A percentile compares a stretch with the other conserved stretches of the same genome.
Conservation (phyloP, 768 basidiomycete species). For the Filobasidium wieringae region DNA sequence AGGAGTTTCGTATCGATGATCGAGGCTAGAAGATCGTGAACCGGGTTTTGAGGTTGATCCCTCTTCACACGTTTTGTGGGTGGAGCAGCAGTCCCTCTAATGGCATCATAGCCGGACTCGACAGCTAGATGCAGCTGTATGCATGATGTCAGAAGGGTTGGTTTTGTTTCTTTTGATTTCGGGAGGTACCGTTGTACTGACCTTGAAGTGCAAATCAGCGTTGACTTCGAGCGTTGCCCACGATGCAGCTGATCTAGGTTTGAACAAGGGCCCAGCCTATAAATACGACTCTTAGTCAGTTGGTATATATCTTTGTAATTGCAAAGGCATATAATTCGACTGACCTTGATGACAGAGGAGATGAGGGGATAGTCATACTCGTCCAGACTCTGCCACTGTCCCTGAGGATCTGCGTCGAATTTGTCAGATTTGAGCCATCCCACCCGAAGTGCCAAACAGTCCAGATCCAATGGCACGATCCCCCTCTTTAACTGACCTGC, state of each 20-base stretch:
- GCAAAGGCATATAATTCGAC: no score
- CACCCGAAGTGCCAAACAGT: not conserved
- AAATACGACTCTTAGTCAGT: no score
- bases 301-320: no score
- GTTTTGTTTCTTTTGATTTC: no score
- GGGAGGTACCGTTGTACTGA: slow-evolving; percentile 2
- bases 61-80: not conserved
- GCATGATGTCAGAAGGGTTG: not conserved
- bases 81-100: not conserved
- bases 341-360: not conserved
- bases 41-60: slow-evolving; percentile 49
- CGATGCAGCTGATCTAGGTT: slow-evolving; percentile 53
- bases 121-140: not conserved
- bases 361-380: not conserved
- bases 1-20: slow-evolving; percentile 35
- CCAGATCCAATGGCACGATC: slow-evolving; percentile 52
- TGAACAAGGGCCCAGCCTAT: slow-evolving; percentile 62
- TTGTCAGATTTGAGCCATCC: not conserved
- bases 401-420: no score
- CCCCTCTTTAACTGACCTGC: slow-evolving; percentile 56
- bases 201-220: slow-evolving; percentile 14
- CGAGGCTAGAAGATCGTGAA: slow-evolving; percentile 48
- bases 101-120: not conserved
- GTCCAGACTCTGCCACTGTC: not conserved
- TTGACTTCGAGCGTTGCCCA: slow-evolving; percentile 69